Conservation (phyloP, 2,329 filamentous ascomycete species). For the Kalmusia sp. region DNA sequence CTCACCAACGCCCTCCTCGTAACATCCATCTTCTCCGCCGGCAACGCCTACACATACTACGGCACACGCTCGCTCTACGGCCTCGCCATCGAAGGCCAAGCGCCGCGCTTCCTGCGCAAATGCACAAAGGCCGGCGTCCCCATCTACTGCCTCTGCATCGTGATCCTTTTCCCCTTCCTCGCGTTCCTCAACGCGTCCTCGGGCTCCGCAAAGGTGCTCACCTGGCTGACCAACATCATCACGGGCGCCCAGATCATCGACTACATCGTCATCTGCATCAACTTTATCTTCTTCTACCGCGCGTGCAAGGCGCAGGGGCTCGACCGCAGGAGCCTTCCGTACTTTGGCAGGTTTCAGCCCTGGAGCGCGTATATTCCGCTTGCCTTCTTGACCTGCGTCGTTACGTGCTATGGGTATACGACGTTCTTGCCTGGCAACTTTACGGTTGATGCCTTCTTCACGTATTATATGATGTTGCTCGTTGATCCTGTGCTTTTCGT, state of each 20-base stretch:
- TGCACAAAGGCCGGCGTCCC: slow-evolving; percentile 70
- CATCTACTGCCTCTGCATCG: slow-evolving; percentile 72
- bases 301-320: slow-evolving; percentile 55
- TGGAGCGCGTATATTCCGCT: slow-evolving; percentile 23
- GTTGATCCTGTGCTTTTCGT: slow-evolving; percentile 48
- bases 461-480: slow-evolving; percentile 42
- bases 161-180: slow-evolving; percentile 70
- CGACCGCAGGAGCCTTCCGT: slow-evolving; percentile 54
- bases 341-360: slow-evolving; percentile 46
- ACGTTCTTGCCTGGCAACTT: slow-evolving; percentile 55
- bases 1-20: slow-evolving; percentile 62
- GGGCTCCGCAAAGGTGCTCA: slow-evolving; percentile 69
- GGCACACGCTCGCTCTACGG: slow-evolving; percentile 59
- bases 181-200: slow-evolving; percentile 76
- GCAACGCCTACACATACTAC: slow-evolving; percentile 63
- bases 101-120: slow-evolving; percentile 61
- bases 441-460: slow-evolving; percentile 57
- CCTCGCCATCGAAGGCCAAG: slow-evolving; percentile 58
- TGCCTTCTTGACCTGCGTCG: slow-evolving; percentile 21
- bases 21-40: slow-evolving; percentile 60
- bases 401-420: slow-evolving; percentile 27
- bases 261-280: slow-evolving; percentile 58
- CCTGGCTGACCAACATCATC: slow-evolving; percentile 75
- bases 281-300: slow-evolving; percentile 63
- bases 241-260: slow-evolving; percentile 67